A percentile compares a stretch with the other conserved stretches of the same genome.
These are phyloP conservation scores for Grosmannia serpens DNA, from an alignment of 2,329 filamentous ascomycete species.

Conservation along the genomic window DNA sequence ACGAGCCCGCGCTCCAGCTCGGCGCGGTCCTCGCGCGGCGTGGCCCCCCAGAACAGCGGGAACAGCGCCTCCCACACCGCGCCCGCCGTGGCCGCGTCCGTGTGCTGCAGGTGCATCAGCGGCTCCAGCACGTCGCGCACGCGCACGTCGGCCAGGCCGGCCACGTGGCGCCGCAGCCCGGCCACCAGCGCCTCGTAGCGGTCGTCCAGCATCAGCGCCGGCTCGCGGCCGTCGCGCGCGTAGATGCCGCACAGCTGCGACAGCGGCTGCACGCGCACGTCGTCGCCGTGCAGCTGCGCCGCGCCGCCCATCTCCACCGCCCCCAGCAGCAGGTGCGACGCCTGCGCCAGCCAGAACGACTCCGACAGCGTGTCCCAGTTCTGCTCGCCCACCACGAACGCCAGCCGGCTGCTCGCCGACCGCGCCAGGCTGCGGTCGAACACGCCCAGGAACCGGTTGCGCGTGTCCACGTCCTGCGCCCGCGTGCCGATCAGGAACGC, in stretches of 20 bases:
- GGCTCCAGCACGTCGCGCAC: slow-evolving; percentile 83
- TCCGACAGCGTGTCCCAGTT: slow-evolving; percentile 96
- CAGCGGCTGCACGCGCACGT: slow-evolving; percentile 67
- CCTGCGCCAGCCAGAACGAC: slow-evolving; percentile 94
- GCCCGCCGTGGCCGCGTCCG: slow-evolving; percentile 69
- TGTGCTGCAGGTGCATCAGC: slow-evolving; percentile 82
- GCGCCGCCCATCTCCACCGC: slow-evolving; percentile 76
- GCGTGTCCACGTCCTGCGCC: slow-evolving; percentile 90
- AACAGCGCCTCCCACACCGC: slow-evolving; percentile 87
- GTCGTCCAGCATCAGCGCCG: slow-evolving; percentile 66
- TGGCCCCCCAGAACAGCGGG: slow-evolving; percentile 85
- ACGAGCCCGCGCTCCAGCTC: slow-evolving; percentile 89
- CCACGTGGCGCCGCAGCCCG: slow-evolving; percentile 71
- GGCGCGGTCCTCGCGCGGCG: slow-evolving; percentile 74
- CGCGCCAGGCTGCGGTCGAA: slow-evolving; percentile 94
- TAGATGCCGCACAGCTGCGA: slow-evolving; percentile 66
- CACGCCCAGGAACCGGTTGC: slow-evolving; percentile 90
- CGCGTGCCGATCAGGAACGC: slow-evolving; percentile 93
- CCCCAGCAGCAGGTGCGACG: slow-evolving; percentile 83
- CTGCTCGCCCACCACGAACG: slow-evolving; percentile 80
- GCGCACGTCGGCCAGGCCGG: slow-evolving; percentile 74
- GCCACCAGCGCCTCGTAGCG: slow-evolving; percentile 70
- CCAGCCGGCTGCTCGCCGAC: slow-evolving; percentile 75
- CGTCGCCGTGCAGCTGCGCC: slow-evolving; percentile 68
- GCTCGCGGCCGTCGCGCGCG: slow-evolving; percentile 52